Conservation (phyloP, 768 basidiomycete genomes). For the Melanogaster broomeanus region DNA sequence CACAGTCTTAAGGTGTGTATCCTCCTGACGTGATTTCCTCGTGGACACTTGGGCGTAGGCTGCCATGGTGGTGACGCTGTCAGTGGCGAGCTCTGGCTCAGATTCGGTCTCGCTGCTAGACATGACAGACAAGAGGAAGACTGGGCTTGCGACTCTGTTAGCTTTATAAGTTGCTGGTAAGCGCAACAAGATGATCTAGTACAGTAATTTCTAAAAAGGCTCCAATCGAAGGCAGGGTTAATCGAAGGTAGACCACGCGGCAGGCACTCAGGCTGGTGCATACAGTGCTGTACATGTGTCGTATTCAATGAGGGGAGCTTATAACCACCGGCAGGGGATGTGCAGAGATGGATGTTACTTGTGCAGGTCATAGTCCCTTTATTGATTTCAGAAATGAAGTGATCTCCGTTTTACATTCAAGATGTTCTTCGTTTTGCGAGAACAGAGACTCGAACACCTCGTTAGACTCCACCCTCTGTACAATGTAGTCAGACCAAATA, state of each 20-base stretch:
- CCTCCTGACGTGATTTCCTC: conserved; percentile 1
- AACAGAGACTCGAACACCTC: conserved; percentile 63
- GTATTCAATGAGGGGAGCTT: neutral
- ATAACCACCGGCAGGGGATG: neutral
- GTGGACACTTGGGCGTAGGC: conserved; percentile 20
- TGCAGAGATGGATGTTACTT: neutral
- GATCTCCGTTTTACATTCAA: conserved; percentile 58
- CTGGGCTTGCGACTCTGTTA: too few species aligned
- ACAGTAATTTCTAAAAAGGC: too few species aligned
- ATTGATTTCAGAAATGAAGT: conserved; percentile 60
- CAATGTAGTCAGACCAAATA: conserved; percentile 10
- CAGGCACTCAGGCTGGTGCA: too few species aligned
- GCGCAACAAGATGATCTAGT: too few species aligned
- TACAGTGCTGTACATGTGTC: neutral
- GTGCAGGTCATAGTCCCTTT: conserved; percentile 44
- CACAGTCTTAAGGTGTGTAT: conserved; percentile 12
- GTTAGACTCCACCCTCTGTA: conserved; percentile 59
- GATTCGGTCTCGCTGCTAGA: conserved; percentile 58
- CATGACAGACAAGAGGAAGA: conserved; percentile 17
- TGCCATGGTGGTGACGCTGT: conserved; percentile 15
- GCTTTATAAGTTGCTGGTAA: neutral
- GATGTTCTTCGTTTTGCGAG: conserved; percentile 50
- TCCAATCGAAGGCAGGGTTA: neutral
- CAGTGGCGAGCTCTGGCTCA: conserved; percentile 32
- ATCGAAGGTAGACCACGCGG: conserved; percentile 7